Evolutionary conservation across 1,139 yeast species (phyloP).

Genomic region (Ogataea hybrid): DNA sequence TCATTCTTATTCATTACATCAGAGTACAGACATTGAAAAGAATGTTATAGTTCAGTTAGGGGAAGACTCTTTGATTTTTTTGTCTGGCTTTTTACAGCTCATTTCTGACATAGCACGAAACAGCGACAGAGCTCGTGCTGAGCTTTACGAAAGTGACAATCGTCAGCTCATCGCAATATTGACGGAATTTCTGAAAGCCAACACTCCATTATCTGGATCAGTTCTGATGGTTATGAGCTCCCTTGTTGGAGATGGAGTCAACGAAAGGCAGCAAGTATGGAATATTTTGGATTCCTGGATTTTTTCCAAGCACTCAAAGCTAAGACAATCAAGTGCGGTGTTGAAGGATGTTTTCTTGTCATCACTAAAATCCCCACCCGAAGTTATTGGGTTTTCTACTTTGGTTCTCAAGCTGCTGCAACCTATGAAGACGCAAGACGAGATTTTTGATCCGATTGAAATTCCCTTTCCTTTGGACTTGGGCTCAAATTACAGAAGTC

Average conservation of each 20-base stretch:
- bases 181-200: slow-evolving; percentile 46
- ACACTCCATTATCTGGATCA: slow-evolving; percentile 55
- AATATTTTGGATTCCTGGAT: slow-evolving; percentile 70
- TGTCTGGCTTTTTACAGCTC: slow-evolving; percentile 67
- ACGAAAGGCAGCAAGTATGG: slow-evolving; percentile 62
- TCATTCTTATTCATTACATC: slow-evolving; percentile 2
- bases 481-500: slow-evolving; percentile 60
- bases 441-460: slow-evolving; percentile 39
- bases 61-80: slow-evolving; percentile 76
- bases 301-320: slow-evolving; percentile 39
- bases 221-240: slow-evolving; percentile 52
- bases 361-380: slow-evolving; percentile 43
- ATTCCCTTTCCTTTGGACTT: slow-evolving; percentile 64
- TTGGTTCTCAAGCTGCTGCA: slow-evolving; percentile 44
- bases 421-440: slow-evolving; percentile 25
- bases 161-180: slow-evolving; percentile 36
- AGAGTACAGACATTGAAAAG: slow-evolving; percentile 11
- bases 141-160: slow-evolving; percentile 34
- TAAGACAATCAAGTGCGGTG: slow-evolving; percentile 25
- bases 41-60: slow-evolving; percentile 53
- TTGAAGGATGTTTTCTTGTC: slow-evolving; percentile 33
- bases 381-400: slow-evolving; percentile 60
- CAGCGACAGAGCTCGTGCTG: slow-evolving; percentile 38
- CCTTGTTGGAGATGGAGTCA: slow-evolving; percentile 44
- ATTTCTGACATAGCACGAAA: slow-evolving; percentile 50